Base-by-base conservation (phyloP, 768 basidiomycete genomes). In the Amanita thiersii region DNA sequence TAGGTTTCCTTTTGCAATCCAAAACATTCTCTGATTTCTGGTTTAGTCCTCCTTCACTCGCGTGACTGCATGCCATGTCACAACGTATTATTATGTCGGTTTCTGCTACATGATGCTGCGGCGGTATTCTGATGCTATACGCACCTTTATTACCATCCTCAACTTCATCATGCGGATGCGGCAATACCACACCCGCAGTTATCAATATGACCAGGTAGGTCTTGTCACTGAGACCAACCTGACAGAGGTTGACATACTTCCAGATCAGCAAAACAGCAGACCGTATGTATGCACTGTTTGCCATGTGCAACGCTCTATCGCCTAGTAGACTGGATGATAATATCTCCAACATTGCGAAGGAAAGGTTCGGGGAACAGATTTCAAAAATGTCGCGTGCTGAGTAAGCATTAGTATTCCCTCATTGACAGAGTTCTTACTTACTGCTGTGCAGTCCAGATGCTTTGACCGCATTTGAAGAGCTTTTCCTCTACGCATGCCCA, bases 181-280 rank as follows among this genome's bases (percentile, higher is more conserved):
- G 53, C 90, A 93, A 57, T 96, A 94, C 62, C 93, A 99, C 66
- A 94, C 93, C 7, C 68, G 93, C 51, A 88, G 87, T 56, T 94
- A 94, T 59, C 92, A 97, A 57, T 96, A 96, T 52, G 92, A 96
- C 54, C 91, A 93, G 71, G 88, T 86, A 47, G 24, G 65, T 45
- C 43, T 12, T 9, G 18, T 20, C 39, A 34, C 1, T 36, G 32
- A 25, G 5, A 26, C 18, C 4, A 25, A 32, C n/a, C 26, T 33
- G 7, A 19, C 28, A 29, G 30, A 4, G 18, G 7, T 37, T 33
- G 36, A 35, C 17, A 21, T 25, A 31, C 33, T 39, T 44, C 35
- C 35, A 90, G 87, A 96, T 99, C 63, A 91, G 84, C 67, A 97
- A 97, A 71, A 93, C 87, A 12, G 93, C 90, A 2, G 96, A 99